Percentiles rank a stretch among this genome's conserved stretches.
Evolutionary conservation across 352 stramenopile genomes (phyloP).

Genomic region (Globisporangium paddicum): DNA sequence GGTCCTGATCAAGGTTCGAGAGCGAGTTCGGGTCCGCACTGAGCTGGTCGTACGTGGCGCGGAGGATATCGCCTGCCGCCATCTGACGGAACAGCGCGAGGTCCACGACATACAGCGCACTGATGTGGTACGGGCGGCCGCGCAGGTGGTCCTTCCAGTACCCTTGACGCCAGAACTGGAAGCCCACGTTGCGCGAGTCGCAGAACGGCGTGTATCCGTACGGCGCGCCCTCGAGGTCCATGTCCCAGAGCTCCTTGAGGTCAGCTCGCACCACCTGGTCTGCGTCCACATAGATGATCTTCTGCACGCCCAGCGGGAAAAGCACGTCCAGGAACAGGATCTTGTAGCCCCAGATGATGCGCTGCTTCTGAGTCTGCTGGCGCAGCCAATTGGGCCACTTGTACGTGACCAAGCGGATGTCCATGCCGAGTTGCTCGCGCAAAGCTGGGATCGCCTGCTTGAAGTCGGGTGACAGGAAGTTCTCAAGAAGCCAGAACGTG

Average conservation of each 20-base stretch:
- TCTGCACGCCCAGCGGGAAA: conserved; percentile 98
- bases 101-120: conserved; percentile 99
- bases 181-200: conserved; percentile 95
- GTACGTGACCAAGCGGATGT: conserved; percentile 99
- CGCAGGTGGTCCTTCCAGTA: conserved; percentile 98
- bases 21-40: conserved; percentile 98
- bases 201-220: conserved; percentile 99
- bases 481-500: conserved; percentile 99
- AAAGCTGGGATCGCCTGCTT: conserved; percentile 93
- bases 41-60: conserved; percentile 96
- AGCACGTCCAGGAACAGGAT: conserved; percentile 99
- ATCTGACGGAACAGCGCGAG: conserved; percentile 93
- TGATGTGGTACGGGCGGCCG: conserved; percentile 99
- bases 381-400: conserved; percentile 99
- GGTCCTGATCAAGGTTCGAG: conserved; percentile 98
- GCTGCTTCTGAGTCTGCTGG: conserved; percentile 98
- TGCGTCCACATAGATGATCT: conserved; percentile 99
- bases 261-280: conserved; percentile 98
- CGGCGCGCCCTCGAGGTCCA: conserved; percentile 94
- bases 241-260: conserved; percentile 98
- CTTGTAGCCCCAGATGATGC: conserved; percentile 99
- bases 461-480: conserved; percentile 98
- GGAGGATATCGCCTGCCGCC: conserved; percentile 94
- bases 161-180: conserved; percentile 97
- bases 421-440: conserved; percentile 92